Evolutionary conservation across 441 rosid species (phyloP), one percentile per base, ranked within the genome.

Genomic region (Populus hybrid): DNA sequence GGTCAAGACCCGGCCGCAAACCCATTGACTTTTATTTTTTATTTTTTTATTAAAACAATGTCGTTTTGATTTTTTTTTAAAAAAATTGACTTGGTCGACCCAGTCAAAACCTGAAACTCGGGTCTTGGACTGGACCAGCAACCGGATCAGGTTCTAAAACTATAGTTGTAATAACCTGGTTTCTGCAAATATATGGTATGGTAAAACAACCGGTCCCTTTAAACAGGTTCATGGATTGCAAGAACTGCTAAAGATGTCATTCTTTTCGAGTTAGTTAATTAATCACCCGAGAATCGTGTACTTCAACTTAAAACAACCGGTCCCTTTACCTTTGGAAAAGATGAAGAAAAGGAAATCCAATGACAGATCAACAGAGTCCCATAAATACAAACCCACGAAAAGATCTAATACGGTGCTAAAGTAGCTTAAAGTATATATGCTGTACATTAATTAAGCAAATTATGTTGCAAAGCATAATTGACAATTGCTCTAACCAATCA

Each of bases 401-500:
- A 79, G 79, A 77, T 75, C 74, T 68, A 72, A 83, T 78, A 35
- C 83, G 83, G 77, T 69, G 82, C 74, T 73, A 84, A 83, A 30
- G 32, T 30, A 30, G 32, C 32, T 30, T 30, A 30, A 30, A 87
- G 88, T 82, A 84, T 79, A 87, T 81, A 85, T 87, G 90, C 90
- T 85, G 84, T 85, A 2, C 14, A 80, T 84, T 82, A 70, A 73
- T 12, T 18, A 70, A 53, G 23, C 72, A 23, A 28, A 64, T 70
- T 42, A 65, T 75, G 66, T 76, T 77, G 71, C 32, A 81, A 80
- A 81, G 88, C 78, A 87, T 81, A 84, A 76, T 84, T 81, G 86
- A 79, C 82, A 73, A 70, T 63, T 78, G 69, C 75, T 53, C 68
- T 42, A 40, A 42, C 83, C 81, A 77, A 75, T 74, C 81, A 69